These are phyloP conservation scores for Thinopyrum elongatum DNA, from an alignment of 176 grass and related monocot genomes.

Conservation along the genomic window DNA sequence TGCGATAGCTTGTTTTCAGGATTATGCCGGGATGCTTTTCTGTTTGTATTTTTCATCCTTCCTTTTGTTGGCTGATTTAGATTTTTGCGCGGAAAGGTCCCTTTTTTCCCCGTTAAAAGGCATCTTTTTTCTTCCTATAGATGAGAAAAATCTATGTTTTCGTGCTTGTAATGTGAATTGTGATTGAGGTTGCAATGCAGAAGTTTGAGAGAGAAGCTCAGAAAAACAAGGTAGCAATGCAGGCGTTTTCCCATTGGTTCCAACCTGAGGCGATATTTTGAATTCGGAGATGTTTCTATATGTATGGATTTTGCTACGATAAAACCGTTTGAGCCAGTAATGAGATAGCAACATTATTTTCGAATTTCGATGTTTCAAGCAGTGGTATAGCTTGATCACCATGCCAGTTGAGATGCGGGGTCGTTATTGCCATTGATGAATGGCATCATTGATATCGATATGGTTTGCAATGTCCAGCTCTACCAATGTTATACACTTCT, in stretches of 20 bases:
- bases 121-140: neutral
- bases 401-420: neutral
- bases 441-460: neutral
- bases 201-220: neutral
- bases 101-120: neutral
- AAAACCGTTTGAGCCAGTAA: neutral
- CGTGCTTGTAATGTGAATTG: neutral
- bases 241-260: neutral
- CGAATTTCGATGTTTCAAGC: neutral
- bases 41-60: constrained; percentile 15
- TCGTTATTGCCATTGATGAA: neutral
- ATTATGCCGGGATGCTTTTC: neutral
- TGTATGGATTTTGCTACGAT: neutral
- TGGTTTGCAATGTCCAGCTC: neutral
- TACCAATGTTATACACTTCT: neutral
- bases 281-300: neutral
- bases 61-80: constrained; percentile 28
- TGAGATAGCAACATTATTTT: neutral
- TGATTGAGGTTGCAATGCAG: constrained; percentile 1
- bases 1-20: neutral
- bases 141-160: neutral
- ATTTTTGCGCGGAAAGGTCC: neutral
- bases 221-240: constrained; percentile 2
- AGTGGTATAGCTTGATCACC: neutral
- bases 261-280: neutral